Evolutionary conservation across 2,329 filamentous ascomycete species (phyloP).

Genomic region (Gaeumannomyces tritici): DNA sequence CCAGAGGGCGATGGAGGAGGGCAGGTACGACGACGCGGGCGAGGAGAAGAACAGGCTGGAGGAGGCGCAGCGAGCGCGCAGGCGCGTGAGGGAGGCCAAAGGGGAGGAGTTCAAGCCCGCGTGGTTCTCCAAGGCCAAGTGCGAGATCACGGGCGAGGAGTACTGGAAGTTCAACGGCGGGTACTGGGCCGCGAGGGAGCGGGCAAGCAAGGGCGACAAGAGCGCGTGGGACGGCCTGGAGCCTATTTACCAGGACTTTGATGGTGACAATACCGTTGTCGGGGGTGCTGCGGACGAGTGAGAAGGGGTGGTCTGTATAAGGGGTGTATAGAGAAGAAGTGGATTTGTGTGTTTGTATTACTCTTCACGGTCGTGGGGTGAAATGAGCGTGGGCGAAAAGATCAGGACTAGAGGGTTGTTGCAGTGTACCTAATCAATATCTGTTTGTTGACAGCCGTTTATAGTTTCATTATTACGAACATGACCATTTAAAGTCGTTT

Average conservation of each 20-base stretch:
- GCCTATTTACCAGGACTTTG: constrained; percentile 52
- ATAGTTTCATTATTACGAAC: too few species aligned
- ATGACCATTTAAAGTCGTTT: too few species aligned
- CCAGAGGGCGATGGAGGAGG: constrained; percentile 96
- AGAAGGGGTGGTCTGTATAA: neutral
- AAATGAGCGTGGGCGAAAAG: neutral
- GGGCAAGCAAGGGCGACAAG: constrained; percentile 49
- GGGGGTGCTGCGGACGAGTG: neutral
- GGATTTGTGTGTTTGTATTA: neutral
- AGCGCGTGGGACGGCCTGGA: constrained; percentile 63
- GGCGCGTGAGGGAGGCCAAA: constrained; percentile 61
- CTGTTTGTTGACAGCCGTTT: too few species aligned
- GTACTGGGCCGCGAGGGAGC: constrained; percentile 73
- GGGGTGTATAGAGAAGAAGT: neutral
- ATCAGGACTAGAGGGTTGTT: too few species aligned
- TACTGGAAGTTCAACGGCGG: constrained; percentile 85
- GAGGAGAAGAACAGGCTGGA: constrained; percentile 91
- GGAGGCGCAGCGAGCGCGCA: constrained; percentile 74
- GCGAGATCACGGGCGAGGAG: constrained; percentile 73
- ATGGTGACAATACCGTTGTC: neutral
- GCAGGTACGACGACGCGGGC: constrained; percentile 89
- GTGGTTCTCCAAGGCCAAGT: constrained; percentile 71
- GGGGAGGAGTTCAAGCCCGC: constrained; percentile 77
- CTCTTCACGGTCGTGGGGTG: neutral
- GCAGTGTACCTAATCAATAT: too few species aligned